Base-by-base conservation (phyloP, 176 grass and related monocot genomes). In the Guadua angustifolia region DNA sequence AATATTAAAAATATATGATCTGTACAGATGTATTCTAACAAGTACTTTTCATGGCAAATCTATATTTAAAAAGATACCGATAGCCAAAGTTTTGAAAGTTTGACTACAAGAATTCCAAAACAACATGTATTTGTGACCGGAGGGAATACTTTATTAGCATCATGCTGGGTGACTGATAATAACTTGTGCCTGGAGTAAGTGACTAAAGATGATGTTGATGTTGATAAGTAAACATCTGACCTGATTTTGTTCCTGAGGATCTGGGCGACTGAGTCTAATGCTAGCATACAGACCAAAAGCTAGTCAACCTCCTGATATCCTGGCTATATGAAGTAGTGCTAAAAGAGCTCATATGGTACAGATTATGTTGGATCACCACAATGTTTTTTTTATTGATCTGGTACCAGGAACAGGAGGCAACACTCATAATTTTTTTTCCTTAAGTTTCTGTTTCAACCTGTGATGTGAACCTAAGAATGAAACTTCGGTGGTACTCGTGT, bases 171-270 rank as follows among this genome's bases (percentile, higher is more conserved):
- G 15, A 64, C 80, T 69, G 9, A 18, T 43, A 73, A 65, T 45
- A 66, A 66, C 36, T 64, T 66, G 35, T 76, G 33, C 47, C 47
- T 71, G 22, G 66, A 42, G 53, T 66, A 65, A 52, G 6, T 71
- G 38, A 22, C n/a, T 59, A 61, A 24, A 79, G 5, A 43, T 79
- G 14, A 15, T n/a, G 47, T 63, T 11, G 15, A 57, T 35, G 33
- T 56, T 73, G 35, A 33, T 22, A 63, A 66, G 17, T 49, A 17
- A 85, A n/a, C 35, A 86, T 38, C 44, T 52, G 17, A 66, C 22
- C 10, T 80, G 11, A 17, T 78, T 77, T 75, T 85, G 9, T 46
- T 56, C n/a, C 47, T 72, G 32, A 43, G 11, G 26, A 86, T 86
- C 45, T 79, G 10, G 33, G 5, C 79, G 68, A 32, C 76, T 7